Base-by-base conservation (phyloP, 495 filamentous ascomycete genomes). In the Cairneyella variabilis region DNA sequence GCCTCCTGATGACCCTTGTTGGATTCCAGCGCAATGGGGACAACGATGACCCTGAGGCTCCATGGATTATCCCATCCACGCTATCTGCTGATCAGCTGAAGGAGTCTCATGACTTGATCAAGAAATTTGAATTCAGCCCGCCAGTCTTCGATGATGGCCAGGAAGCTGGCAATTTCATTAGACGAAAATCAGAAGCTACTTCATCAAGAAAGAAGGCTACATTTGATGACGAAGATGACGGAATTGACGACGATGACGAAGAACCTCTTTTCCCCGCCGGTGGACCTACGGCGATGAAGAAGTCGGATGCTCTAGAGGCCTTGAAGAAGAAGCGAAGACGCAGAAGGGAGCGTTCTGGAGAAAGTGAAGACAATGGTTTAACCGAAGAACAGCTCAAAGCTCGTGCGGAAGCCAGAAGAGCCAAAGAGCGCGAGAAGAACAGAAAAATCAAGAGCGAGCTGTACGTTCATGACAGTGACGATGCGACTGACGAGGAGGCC, bases 361-460 rank as follows among this genome's bases (percentile, higher is more conserved):
- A 83, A 4, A 76, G 75, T 22, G 78, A 79, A n/a, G 73, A 69
- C 37, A 67, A 54, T 45, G 49, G 40, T 2, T 21, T 52, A 12
- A 59, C 72, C 1, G 79, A 83, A 45, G 78, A 70, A 16, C 43
- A 54, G 2, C 55, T 61, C 2, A 66, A 76, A n/a, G 74, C 70
- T 41, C 57, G 67, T 9, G 58, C 68, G 10, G 70, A 68, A 36
- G 75, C 69, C 44, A 67, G 66, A 28, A 78, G 79, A 56, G 66
- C 77, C 45, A 74, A 76, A 38, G 74, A 88, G 55, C 68, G 79
- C 18, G 84, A 83, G 49, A 85, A 88, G 64, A 74, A 78, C 51
- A 72, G 72, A 17, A 85, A 86, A 65, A 88, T 95, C 66, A 97
- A 96, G 75, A 91, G 86, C 64, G 81, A 82, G 17, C 67, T 92